A percentile compares a stretch with the other conserved stretches of the same genome.
Conservation (phyloP, 2,329 filamentous ascomycete species). For the Phyllosticta citrichinensis region DNA sequence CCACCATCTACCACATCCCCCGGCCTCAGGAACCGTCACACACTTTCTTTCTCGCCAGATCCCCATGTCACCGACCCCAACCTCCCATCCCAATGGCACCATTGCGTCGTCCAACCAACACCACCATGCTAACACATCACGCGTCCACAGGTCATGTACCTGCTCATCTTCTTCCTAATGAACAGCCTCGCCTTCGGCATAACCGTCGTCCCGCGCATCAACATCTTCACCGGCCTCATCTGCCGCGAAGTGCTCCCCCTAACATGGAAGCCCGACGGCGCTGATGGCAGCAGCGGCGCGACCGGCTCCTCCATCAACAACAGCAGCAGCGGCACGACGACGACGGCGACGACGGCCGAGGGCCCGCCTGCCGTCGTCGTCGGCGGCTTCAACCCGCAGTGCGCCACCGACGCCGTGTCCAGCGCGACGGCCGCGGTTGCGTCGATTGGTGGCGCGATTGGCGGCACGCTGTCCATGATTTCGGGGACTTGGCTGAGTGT, state of each 20-base stretch:
- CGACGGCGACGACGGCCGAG: background rate
- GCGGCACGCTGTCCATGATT: slow-evolving; percentile 11
- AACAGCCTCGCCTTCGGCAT: slow-evolving; percentile 13
- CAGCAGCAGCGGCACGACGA: background rate
- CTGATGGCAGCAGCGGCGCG: background rate
- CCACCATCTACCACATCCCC: background rate
- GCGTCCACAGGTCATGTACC: slow-evolving; percentile 9
- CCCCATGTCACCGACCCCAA: background rate
- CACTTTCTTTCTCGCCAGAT: background rate
- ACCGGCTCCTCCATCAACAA: background rate
- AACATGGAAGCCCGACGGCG: background rate
- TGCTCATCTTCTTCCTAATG: slow-evolving; percentile 13
- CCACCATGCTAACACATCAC: background rate
- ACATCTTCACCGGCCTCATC: slow-evolving; percentile 9
- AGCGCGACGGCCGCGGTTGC: slow-evolving; percentile 5
- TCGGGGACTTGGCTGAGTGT: slow-evolving; percentile 6
- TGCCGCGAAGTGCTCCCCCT: background rate
- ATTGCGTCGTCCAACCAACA: background rate
- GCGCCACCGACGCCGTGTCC: slow-evolving; percentile 7
- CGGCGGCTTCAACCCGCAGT: slow-evolving; percentile 13
- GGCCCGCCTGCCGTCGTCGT: slow-evolving; percentile 4
- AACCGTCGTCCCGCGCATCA: slow-evolving; percentile 12
- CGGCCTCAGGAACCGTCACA: background rate
- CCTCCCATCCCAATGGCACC: background rate
- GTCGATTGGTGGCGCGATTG: slow-evolving; percentile 9